Percentiles rank a stretch among this genome's conserved stretches.
phyloP scores from a whole-genome alignment of 176 grass and related monocot genomes.

The Carex pumila region DNA sequence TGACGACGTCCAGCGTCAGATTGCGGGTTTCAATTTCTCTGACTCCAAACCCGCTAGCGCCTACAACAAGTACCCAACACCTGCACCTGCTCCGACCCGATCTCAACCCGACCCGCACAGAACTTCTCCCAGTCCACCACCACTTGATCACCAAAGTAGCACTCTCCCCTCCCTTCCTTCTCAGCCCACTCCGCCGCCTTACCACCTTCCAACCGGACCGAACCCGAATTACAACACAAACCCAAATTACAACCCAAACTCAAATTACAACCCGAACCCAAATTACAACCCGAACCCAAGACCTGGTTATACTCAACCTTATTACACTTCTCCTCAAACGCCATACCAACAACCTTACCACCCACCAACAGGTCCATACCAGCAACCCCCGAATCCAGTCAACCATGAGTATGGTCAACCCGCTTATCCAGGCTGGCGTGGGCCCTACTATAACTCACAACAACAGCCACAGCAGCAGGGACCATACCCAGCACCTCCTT shows the following conservation, averaged over 20 bases:
- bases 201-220: conserved; percentile 25
- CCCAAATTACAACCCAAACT: conserved; percentile 27
- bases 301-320: conserved; percentile 48
- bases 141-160: conserved; percentile 29
- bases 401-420: conserved; percentile 75
- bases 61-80: conserved; percentile 30
- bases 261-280: conserved; percentile 28
- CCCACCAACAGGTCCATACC: conserved; percentile 33
- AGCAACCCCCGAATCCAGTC: conserved; percentile 20
- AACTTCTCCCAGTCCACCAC: conserved; percentile 42
- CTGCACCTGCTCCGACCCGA: conserved; percentile 24
- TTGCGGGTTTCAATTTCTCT: conserved; percentile 86
- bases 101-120: conserved; percentile 26
- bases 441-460: conserved; percentile 68
- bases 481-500: conserved; percentile 50
- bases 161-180: conserved; percentile 13
- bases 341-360: conserved; percentile 52
- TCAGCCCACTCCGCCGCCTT: conserved; percentile 31
- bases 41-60: conserved; percentile 8
- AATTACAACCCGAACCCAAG: conserved; percentile 42
- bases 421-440: conserved; percentile 87
- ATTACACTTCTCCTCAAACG: conserved; percentile 38
- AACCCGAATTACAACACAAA: conserved; percentile 28
- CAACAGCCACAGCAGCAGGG: conserved; percentile 47
- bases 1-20: conserved; percentile 80